These are phyloP conservation scores for Exidia glandulosa DNA, from an alignment of 768 basidiomycete species.

Conservation along the genomic window DNA sequence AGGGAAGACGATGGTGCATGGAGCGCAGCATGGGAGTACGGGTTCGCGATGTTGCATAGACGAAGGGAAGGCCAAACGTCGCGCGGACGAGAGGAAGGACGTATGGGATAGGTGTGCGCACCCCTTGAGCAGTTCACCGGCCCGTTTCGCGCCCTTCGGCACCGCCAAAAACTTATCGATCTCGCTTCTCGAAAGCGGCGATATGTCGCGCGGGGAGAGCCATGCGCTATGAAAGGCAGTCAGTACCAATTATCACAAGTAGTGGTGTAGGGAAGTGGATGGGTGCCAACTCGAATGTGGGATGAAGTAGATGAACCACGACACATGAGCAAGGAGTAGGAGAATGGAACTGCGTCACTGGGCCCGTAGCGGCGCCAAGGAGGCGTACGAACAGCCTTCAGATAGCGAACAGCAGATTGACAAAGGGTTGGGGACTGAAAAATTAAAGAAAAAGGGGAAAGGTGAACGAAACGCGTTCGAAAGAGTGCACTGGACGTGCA, in stretches of 20 bases:
- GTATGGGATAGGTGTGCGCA: conserved; percentile 34
- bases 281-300: neutral
- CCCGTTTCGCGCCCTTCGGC: conserved; percentile 50
- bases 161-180: conserved; percentile 77
- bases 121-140: conserved; percentile 61
- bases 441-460: neutral
- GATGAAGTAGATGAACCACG: neutral
- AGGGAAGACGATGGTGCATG: neutral
- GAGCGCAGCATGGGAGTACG: neutral
- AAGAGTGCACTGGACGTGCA: no score
- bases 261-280: neutral
- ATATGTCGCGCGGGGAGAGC: conserved; percentile 74
- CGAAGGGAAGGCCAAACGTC: neutral
- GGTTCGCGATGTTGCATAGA: neutral
- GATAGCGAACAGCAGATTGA: no score
- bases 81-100: no score
- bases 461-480: no score
- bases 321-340: neutral
- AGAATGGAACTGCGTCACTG: neutral
- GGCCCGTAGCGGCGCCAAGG: neutral
- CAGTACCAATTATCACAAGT: neutral
- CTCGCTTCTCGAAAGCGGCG: conserved; percentile 61
- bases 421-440: neutral
- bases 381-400: no score
- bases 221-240: conserved; percentile 49